Base-by-base conservation (phyloP, 1,284 basidiomycete species). In the Ceratobasidium papillatum region DNA sequence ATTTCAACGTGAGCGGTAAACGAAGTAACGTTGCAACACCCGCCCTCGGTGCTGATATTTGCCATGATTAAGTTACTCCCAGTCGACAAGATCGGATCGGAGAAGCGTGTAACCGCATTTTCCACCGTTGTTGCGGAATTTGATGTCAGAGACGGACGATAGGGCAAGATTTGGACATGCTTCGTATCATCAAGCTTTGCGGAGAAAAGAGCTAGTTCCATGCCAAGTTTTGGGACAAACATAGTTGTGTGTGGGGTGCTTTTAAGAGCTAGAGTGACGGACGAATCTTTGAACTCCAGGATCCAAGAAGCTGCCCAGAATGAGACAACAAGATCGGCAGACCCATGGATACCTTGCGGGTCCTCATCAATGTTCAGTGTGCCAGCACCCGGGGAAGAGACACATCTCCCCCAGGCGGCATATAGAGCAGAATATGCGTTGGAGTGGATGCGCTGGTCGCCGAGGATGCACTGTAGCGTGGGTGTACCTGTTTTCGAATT, bases 271-370 rank as follows among this genome's bases (percentile, higher is more conserved):
- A 72, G 27, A 1, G 68, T 22, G 3, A 54, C 27, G 9, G 25
- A 30, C 7, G n/a, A 34, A 58, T 34, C 54, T n/a, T 32, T n/a
- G 32, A 58, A 58, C 32, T 34, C 14, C 17, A 58, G 32, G n/a
- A 34, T 36, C 7, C 47, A 3, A 30, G 32, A 52, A 54, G 38
- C 4, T 3, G 38, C 72, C 72, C 72, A 74, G 58, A 74, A 74
- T 2, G 22, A 25, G 17, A 74, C 38, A 14, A 74, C 51, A 25
- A 74, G 25, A n/a, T 54, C 61, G 19, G 72, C 64, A 8, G 30
- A 19, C 5, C 72, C 72, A 11, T 43, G n/a, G 8, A 43, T 25
- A 25, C 72, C 72, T 32, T 36, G 9, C 1, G 41, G n/a, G 38
- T 74, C 72, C 30, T 63, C 72, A 34, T 63, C 34, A 14, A 72